Base-by-base conservation (phyloP, 768 basidiomycete species). In the Goffeauzyma gilvescens region DNA sequence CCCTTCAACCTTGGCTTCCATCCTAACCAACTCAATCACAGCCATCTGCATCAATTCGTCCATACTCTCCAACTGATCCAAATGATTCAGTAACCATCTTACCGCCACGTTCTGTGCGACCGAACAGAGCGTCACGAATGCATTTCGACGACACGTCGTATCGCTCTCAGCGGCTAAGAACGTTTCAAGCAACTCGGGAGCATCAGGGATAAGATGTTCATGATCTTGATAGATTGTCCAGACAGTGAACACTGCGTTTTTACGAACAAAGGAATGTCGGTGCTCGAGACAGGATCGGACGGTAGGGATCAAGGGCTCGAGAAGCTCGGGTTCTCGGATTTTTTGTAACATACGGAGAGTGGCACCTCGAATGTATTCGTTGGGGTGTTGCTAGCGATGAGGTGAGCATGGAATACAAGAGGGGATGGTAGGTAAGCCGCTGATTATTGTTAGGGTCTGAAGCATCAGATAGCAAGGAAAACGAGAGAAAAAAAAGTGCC, bases 331-430 rank as follows among this genome's bases (percentile, higher is more conserved):
- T 53, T 96, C 93, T 63, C 81, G 80, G 40, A 98, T 80, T 69
- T 98, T 98, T 67, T 90, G 84, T 10, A 96, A 72, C 68, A 89
- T 90, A 20, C 93, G 80, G 25, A 96, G 75, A 9, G 85, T 89
- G n/a, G 87, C 84, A 33, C 93, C 93, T 27, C 93, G 82, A 55
- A 98, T 93, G 64, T 95, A 98, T 69, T 98, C 93, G 56, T 98
- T 96, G 7, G 90, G 89, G 57, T 98, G 93, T 87, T 96, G 89
- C 82, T 89, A 50, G 5, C 32, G 28, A 38, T 39, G 22, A 47
- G 34, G 15, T 26, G 0, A 34, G 34, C 12, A 15, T 17, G 6
- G 17, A 18, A 31, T 41, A 21, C 21, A 8, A 38, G 42, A 14
- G 9, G 9, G n/a, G 28, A 30, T 30, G 9, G 28, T 9, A 30